phyloP scores from a whole-genome alignment of 495 filamentous ascomycete genomes.

The Annulohypoxylon moriforme region DNA sequence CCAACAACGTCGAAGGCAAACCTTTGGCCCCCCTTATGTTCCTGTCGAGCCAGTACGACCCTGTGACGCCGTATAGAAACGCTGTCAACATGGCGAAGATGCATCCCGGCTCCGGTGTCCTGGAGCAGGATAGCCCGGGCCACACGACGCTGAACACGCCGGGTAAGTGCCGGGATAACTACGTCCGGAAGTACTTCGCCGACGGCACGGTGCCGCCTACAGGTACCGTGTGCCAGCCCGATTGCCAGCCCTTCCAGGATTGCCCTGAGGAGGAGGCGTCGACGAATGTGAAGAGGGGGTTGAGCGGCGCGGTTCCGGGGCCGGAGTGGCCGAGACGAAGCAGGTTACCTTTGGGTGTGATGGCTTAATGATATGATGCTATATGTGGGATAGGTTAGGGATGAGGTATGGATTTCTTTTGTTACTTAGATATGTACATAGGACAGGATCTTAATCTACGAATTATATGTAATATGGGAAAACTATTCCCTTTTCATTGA shows the following conservation, averaged over 20 bases:
- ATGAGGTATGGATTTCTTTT: background rate
- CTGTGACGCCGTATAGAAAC: constrained; percentile 49
- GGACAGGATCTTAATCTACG: background rate
- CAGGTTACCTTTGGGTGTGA: background rate
- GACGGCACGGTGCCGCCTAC: constrained; percentile 45
- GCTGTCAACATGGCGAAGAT: constrained; percentile 41
- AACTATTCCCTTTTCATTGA: background rate
- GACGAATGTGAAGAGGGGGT: background rate
- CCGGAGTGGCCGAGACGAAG: background rate
- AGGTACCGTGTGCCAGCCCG: constrained; percentile 41
- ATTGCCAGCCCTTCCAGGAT: constrained; percentile 38
- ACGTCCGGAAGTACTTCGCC: constrained; percentile 44
- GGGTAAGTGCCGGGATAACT: constrained; percentile 41
- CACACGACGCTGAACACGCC: constrained; percentile 40
- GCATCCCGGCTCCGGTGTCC: constrained; percentile 43
- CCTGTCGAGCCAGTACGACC: constrained; percentile 46
- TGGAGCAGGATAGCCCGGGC: constrained; percentile 47
- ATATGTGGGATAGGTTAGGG: background rate
- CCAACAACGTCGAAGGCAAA: background rate
- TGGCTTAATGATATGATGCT: background rate
- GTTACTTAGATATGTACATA: background rate
- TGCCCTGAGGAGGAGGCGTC: constrained; percentile 9
- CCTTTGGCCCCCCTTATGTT: constrained; percentile 49
- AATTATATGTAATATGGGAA: background rate
- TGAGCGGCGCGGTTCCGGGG: background rate